These are phyloP conservation scores for Acorus gramineus DNA, from an alignment of 106 monocot genomes.

Conservation along the genomic window DNA sequence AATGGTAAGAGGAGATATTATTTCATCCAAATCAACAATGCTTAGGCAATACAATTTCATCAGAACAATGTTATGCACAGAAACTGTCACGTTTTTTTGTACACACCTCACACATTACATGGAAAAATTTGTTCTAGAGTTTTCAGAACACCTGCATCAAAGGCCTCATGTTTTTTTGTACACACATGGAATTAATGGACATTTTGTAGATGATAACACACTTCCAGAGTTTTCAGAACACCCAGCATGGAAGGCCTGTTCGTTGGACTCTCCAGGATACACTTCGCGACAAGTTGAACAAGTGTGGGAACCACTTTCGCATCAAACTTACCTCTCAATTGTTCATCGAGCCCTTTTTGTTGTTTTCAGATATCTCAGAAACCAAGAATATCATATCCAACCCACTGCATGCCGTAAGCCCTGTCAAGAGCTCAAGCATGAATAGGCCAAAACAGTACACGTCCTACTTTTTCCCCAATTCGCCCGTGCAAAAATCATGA, in stretches of 20 bases:
- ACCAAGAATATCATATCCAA: background rate
- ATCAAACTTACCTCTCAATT: constrained; percentile 31
- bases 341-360: constrained; percentile 30
- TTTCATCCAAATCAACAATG: too few relatives aligned
- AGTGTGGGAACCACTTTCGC: constrained; percentile 31
- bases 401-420: constrained; percentile 5
- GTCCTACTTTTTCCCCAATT: constrained; percentile 29
- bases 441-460: constrained; percentile 79
- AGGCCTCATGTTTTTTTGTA: too few relatives aligned
- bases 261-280: constrained; percentile 52
- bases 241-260: constrained; percentile 79
- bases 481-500: too few relatives aligned
- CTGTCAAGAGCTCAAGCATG: constrained; percentile 49
- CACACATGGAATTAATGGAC: too few relatives aligned
- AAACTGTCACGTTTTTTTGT: too few relatives aligned
- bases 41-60: too few relatives aligned
- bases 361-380: background rate
- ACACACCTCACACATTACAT: too few relatives aligned
- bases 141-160: too few relatives aligned
- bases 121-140: too few relatives aligned
- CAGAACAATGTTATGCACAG: too few relatives aligned
- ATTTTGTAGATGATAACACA: too few relatives aligned
- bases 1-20: too few relatives aligned
- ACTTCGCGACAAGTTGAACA: constrained; percentile 38
- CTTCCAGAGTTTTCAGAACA: constrained; percentile 28